A percentile compares a stretch with the other conserved stretches of the same genome.
These are phyloP conservation scores for Botrytis squamosa DNA, from an alignment of 2,329 filamentous ascomycete species.

Conservation along the genomic window DNA sequence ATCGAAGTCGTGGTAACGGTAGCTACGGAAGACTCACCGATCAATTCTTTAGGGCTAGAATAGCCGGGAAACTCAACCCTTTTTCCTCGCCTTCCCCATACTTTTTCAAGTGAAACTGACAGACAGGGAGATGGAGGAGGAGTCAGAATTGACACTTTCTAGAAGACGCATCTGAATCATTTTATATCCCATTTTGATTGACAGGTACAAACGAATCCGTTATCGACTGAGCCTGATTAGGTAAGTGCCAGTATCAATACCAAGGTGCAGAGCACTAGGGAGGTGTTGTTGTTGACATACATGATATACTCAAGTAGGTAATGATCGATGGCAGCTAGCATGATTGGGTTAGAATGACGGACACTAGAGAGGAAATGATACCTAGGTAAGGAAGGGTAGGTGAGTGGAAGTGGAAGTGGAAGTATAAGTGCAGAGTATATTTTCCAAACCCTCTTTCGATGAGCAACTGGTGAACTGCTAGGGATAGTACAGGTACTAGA, in stretches of 20 bases:
- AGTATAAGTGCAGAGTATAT: neutral
- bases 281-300: neutral
- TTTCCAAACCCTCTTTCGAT: neutral
- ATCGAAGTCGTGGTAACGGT: neutral
- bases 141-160: slow-evolving; percentile 3
- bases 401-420: neutral
- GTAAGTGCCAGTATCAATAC: neutral
- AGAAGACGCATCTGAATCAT: slow-evolving; percentile 12
- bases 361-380: neutral
- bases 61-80: neutral
- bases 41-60: slow-evolving; percentile 6
- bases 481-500: neutral
- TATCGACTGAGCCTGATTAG: neutral
- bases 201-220: neutral
- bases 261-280: neutral
- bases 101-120: neutral
- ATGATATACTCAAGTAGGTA: neutral
- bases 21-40: slow-evolving; percentile 1
- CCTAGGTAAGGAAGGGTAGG: neutral
- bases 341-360: neutral
- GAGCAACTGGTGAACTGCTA: neutral
- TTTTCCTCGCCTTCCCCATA: neutral
- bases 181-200: neutral
- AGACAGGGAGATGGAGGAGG: neutral
- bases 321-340: neutral